phyloP scores from a whole-genome alignment of 768 basidiomycete genomes.

The Naganishia onofrii region DNA sequence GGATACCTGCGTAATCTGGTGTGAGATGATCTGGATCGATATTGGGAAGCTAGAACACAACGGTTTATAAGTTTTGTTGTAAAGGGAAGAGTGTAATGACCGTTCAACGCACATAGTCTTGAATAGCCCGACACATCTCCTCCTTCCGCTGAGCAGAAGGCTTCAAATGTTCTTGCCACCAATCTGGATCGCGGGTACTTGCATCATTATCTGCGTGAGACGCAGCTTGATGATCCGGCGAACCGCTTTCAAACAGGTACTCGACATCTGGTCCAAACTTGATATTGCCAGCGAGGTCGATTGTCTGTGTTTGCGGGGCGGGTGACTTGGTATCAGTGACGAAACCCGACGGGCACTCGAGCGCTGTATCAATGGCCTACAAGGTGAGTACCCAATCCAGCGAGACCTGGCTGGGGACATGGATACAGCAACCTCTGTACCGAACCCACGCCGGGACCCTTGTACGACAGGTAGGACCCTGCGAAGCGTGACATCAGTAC shows the following conservation, averaged over 20 bases:
- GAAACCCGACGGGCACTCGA: background rate
- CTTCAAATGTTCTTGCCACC: slow-evolving; percentile 68
- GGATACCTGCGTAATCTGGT: slow-evolving; percentile 52
- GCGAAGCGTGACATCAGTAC: slow-evolving; percentile 35
- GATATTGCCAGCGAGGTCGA: slow-evolving; percentile 78
- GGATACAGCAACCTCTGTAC: slow-evolving; percentile 85
- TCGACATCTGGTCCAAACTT: slow-evolving; percentile 91
- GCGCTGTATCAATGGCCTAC: slow-evolving; percentile 30
- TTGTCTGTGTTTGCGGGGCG: slow-evolving; percentile 34
- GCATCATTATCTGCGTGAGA: slow-evolving; percentile 5
- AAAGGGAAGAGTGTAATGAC: background rate
- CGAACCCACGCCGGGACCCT: slow-evolving; percentile 67
- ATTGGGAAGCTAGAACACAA: slow-evolving; percentile 40
- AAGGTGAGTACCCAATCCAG: slow-evolving; percentile 86
- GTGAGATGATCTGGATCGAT: slow-evolving; percentile 40
- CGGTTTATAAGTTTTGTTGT: background rate
- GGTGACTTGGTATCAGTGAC: background rate
- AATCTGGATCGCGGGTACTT: slow-evolving; percentile 60
- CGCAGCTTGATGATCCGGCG: slow-evolving; percentile 36
- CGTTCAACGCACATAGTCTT: slow-evolving; percentile 53
- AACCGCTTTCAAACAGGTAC: slow-evolving; percentile 63
- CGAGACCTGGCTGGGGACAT: slow-evolving; percentile 68
- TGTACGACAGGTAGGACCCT: slow-evolving; percentile 85
- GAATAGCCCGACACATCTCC: slow-evolving; percentile 71
- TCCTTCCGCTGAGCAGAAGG: slow-evolving; percentile 62